phyloP scores from a whole-genome alignment of 805 yeast genomes.

The Candida palmyrensis region DNA sequence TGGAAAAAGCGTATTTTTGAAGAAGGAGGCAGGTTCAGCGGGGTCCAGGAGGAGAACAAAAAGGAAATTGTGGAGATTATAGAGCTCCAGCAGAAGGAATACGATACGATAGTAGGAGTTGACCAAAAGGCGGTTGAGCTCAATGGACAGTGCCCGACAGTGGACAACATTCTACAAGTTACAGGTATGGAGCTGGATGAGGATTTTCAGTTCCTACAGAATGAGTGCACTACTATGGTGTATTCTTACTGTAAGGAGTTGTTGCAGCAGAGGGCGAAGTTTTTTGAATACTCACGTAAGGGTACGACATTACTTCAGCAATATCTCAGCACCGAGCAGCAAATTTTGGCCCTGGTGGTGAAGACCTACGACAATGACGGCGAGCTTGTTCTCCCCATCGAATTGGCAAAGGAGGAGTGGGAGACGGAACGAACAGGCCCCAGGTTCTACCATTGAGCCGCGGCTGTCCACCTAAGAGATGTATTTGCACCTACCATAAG shows the following conservation, averaged over 20 bases:
- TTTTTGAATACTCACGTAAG: too few species aligned
- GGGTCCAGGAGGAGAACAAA: slow-evolving; percentile 14
- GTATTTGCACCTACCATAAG: too few species aligned
- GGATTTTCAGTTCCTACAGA: slow-evolving; percentile 2
- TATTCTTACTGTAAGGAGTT: slow-evolving; percentile 4
- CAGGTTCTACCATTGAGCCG: slow-evolving; percentile 3
- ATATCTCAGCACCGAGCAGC: slow-evolving; percentile 3
- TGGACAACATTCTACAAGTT: slow-evolving; percentile 1
- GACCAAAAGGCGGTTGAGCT: slow-evolving; percentile 16
- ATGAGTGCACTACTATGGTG: slow-evolving; percentile 3
- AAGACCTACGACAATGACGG: slow-evolving; percentile 5
- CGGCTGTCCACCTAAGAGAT: too few species aligned
- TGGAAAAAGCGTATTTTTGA: slow-evolving; percentile 17
- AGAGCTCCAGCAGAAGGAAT: slow-evolving; percentile 20
- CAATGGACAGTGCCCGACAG: slow-evolving; percentile 2
- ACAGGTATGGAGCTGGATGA: slow-evolving; percentile 2
- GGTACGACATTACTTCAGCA: too few species aligned
- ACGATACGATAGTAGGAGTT: slow-evolving; percentile 20
- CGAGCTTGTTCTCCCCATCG: slow-evolving; percentile 9
- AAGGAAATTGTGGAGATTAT: slow-evolving; percentile 18
- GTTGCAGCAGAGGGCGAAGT: too few species aligned
- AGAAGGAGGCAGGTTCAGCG: slow-evolving; percentile 13
- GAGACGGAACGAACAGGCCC: slow-evolving; percentile 7
- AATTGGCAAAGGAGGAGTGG: slow-evolving; percentile 12
- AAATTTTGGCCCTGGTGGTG: slow-evolving; percentile 6